Conservation (phyloP, 1,284 basidiomycete species). For the Microbotryomycetes sp. region DNA sequence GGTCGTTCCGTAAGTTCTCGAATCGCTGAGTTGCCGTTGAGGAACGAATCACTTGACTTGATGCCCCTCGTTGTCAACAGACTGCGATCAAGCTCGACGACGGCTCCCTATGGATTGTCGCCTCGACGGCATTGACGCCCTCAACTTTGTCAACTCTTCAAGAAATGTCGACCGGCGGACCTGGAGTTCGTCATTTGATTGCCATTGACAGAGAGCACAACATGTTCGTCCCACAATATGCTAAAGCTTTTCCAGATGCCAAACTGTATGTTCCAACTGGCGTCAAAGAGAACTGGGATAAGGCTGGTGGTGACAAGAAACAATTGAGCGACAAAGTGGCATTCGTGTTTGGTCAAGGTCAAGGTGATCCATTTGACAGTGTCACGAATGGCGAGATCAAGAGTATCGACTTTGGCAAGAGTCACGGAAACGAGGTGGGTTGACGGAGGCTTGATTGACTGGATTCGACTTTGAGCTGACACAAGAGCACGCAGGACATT, state of each 20-base stretch:
- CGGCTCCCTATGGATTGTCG: constrained; percentile 75
- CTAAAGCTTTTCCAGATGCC: constrained; percentile 32
- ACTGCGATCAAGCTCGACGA: constrained; percentile 70
- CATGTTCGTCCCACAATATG: constrained; percentile 19
- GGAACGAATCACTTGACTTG: neutral
- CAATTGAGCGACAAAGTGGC: constrained; percentile 14
- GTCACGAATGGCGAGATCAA: constrained; percentile 31
- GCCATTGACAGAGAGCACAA: constrained; percentile 22
- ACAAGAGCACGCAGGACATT: constrained; percentile 68
- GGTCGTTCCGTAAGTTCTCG: constrained; percentile 37
- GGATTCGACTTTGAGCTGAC: too few relatives aligned
- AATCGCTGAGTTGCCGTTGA: neutral
- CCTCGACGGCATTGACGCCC: constrained; percentile 48
- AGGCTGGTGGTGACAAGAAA: constrained; percentile 8
- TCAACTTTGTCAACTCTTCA: neutral
- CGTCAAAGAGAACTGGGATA: constrained; percentile 19
- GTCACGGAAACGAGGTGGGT: constrained; percentile 32
- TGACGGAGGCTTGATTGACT: too few relatives aligned
- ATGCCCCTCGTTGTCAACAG: neutral
- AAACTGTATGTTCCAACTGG: constrained; percentile 31
- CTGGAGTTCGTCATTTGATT: neutral
- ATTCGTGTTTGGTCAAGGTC: constrained; percentile 20
- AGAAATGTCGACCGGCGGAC: neutral
- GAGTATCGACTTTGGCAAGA: constrained; percentile 25
- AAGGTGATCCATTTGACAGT: constrained; percentile 29